phyloP scores from a whole-genome alignment of 78 protist genomes.

The Dictyostelium firmibasis region DNA sequence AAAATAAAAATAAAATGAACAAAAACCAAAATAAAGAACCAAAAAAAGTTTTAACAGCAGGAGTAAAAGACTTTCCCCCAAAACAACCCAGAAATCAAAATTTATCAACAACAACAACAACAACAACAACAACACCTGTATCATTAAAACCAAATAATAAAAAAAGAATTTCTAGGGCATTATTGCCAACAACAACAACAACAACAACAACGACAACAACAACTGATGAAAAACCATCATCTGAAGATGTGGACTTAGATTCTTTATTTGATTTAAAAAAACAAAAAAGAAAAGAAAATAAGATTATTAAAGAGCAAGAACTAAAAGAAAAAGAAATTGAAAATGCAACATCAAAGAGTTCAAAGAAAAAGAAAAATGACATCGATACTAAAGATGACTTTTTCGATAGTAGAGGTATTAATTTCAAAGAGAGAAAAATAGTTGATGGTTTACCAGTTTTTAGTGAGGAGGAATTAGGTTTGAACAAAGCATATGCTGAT shows the following conservation, averaged over 20 bases:
- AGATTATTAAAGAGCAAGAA: background rate
- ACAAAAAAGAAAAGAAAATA: slow-evolving; percentile 3
- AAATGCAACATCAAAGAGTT: background rate
- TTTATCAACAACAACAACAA: background rate
- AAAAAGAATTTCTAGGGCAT: background rate
- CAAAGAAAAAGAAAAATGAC: background rate
- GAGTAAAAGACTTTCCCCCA: background rate
- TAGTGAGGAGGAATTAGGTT: slow-evolving; percentile 67
- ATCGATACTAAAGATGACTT: slow-evolving; percentile 40
- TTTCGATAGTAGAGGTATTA: slow-evolving; percentile 66
- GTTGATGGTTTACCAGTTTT: slow-evolving; percentile 63
- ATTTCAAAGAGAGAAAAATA: slow-evolving; percentile 51
- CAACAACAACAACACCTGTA: background rate
- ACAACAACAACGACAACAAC: background rate
- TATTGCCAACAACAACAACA: background rate
- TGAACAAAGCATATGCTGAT: background rate
- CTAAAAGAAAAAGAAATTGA: background rate
- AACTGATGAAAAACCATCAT: background rate
- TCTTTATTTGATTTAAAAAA: slow-evolving; percentile 33
- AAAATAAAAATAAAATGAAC: background rate
- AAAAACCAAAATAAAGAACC: background rate
- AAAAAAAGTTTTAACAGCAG: background rate
- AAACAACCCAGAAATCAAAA: background rate
- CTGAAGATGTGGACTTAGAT: slow-evolving; percentile 30
- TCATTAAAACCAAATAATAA: background rate